Conservation (phyloP, 2,329 filamentous ascomycete genomes). For the Simplicillium sp. region DNA sequence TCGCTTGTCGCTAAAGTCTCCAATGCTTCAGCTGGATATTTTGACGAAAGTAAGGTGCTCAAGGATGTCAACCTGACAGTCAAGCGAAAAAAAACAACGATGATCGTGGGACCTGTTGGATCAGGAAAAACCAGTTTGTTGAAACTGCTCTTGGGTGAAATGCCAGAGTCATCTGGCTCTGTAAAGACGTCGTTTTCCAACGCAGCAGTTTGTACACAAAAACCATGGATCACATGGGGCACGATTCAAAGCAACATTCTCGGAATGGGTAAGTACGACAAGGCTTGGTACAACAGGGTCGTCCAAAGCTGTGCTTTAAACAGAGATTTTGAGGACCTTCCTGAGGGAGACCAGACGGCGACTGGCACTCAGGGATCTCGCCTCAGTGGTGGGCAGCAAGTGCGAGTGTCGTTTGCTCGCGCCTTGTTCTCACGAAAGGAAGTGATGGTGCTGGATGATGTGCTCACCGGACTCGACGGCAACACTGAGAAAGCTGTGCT, state of each 20-base stretch:
- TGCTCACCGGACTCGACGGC: slow-evolving; percentile 23
- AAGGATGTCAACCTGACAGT: slow-evolving; percentile 8
- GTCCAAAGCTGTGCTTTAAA: slow-evolving; percentile 10
- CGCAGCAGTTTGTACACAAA: slow-evolving; percentile 14
- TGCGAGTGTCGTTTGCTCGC: slow-evolving; percentile 15
- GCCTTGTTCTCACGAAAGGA: slow-evolving; percentile 13
- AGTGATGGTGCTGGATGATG: slow-evolving; percentile 21
- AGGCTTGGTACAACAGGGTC: slow-evolving; percentile 12
- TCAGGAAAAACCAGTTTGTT: slow-evolving; percentile 14
- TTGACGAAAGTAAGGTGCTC: slow-evolving; percentile 1
- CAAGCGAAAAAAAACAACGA: slow-evolving; percentile 9
- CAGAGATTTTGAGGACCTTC: slow-evolving; percentile 10
- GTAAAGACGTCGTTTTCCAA: slow-evolving; percentile 5
- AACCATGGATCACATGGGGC: slow-evolving; percentile 14
- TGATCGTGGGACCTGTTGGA: slow-evolving; percentile 14
- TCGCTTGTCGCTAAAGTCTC: not conserved
- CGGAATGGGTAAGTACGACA: slow-evolving; percentile 9
- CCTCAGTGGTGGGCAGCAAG: slow-evolving; percentile 17
- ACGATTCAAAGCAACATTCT: slow-evolving; percentile 16
- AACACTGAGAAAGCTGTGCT: slow-evolving; percentile 27
- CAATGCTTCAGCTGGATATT: slow-evolving; percentile 7
- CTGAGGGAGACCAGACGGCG: slow-evolving; percentile 13
- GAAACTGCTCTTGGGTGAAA: slow-evolving; percentile 13
- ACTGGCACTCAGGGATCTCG: slow-evolving; percentile 13
- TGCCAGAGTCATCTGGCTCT: slow-evolving; percentile 8